These are phyloP conservation scores for Plasmodium ovale DNA, from an alignment of 169 alveolate species.

Conservation along the genomic window DNA sequence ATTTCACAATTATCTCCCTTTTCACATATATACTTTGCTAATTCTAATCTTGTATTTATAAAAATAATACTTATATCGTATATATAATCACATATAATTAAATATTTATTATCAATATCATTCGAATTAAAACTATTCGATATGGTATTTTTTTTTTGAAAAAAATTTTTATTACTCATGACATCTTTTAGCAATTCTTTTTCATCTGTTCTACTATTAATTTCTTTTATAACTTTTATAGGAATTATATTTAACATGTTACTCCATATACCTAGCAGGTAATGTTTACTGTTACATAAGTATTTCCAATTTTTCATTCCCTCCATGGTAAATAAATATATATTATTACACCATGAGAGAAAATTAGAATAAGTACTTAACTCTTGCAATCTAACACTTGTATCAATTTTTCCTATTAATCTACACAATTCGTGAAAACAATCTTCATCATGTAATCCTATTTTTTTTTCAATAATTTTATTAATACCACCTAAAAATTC, in stretches of 20 bases:
- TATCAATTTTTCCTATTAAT: conserved; percentile 91
- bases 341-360: conserved; percentile 92
- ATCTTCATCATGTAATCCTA: conserved; percentile 91
- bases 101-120: conserved; percentile 61
- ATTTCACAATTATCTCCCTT: conserved; percentile 73
- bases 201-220: conserved; percentile 72
- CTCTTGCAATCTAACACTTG: conserved; percentile 91
- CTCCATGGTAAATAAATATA: conserved; percentile 91
- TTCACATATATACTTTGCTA: conserved; percentile 68
- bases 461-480: conserved; percentile 88
- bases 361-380: conserved; percentile 85
- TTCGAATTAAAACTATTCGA: conserved; percentile 55
- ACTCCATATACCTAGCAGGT: conserved; percentile 94
- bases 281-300: conserved; percentile 93
- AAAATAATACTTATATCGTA: conserved; percentile 61
- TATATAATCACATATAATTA: conserved; percentile 67
- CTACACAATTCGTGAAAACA: conserved; percentile 94
- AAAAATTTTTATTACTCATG: conserved; percentile 53
- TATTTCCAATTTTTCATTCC: conserved; percentile 91
- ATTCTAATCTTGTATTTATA: conserved; percentile 58
- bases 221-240: conserved; percentile 65
- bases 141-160: conserved; percentile 42
- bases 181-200: conserved; percentile 66
- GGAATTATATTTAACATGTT: conserved; percentile 84
- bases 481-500: conserved; percentile 91